A percentile compares a stretch with the other conserved stretches of the same genome.
Evolutionary conservation across 768 basidiomycete genomes (phyloP).

Genomic region (Suillus hirtellus): DNA sequence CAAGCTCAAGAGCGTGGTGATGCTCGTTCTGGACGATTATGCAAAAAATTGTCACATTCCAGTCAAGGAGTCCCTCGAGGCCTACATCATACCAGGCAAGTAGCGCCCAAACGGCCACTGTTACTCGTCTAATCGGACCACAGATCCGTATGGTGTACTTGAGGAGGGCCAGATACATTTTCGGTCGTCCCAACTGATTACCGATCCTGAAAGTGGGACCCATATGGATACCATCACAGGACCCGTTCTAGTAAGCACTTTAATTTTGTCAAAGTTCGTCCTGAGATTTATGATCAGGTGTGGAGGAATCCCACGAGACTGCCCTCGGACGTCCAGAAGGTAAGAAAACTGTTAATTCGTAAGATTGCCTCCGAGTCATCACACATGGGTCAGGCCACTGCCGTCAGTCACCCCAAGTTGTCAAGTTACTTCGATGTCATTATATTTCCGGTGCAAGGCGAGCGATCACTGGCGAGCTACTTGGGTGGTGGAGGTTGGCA

Average conservation of each 20-base stretch:
- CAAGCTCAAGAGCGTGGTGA: slow-evolving; percentile 50
- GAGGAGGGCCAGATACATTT: slow-evolving; percentile 66
- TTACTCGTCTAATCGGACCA: slow-evolving; percentile 4
- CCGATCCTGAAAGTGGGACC: slow-evolving; percentile 33
- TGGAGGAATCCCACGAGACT: slow-evolving; percentile 70
- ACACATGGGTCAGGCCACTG: slow-evolving; percentile 47
- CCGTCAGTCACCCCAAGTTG: slow-evolving; percentile 52
- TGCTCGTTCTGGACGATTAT: slow-evolving; percentile 41
- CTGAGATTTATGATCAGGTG: slow-evolving; percentile 24
- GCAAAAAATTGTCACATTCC: slow-evolving; percentile 62
- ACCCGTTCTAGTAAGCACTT: slow-evolving; percentile 55
- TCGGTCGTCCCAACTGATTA: slow-evolving; percentile 36
- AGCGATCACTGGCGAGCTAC: slow-evolving; percentile 58
- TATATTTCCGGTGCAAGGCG: slow-evolving; percentile 53
- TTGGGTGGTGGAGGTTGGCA: slow-evolving; percentile 73
- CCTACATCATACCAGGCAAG: slow-evolving; percentile 69
- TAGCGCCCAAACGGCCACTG: background rate
- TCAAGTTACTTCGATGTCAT: slow-evolving; percentile 59
- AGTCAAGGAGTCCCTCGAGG: slow-evolving; percentile 51
- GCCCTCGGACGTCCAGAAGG: slow-evolving; percentile 72
- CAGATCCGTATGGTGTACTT: slow-evolving; percentile 67
- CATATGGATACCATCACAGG: slow-evolving; percentile 52
- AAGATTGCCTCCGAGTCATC: slow-evolving; percentile 1
- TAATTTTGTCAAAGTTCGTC: background rate
- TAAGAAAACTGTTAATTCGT: slow-evolving; percentile 20